phyloP scores from a whole-genome alignment of 495 filamentous ascomycete species.

The Daldinia childiae region DNA sequence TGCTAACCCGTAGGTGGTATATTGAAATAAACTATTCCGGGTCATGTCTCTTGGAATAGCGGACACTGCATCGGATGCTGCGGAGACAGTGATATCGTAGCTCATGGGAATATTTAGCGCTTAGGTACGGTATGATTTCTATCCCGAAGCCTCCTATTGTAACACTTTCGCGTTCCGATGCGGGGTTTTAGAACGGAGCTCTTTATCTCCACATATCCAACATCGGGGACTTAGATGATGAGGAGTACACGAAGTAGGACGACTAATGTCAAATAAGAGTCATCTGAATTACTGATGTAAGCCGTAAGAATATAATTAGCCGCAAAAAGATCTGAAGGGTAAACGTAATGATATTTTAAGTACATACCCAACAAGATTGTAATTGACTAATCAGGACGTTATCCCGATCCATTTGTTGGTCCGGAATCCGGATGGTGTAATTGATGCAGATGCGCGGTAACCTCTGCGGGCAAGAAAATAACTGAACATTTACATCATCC shows the following conservation, averaged over 20 bases:
- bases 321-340: not conserved
- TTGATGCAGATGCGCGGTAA: not conserved
- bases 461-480: not conserved
- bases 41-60: not conserved
- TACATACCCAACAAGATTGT: not conserved
- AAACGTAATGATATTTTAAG: not conserved
- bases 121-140: not conserved
- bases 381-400: not conserved
- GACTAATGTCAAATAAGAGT: not conserved
- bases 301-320: not conserved
- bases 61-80: not conserved
- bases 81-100: not conserved
- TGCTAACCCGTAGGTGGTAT: not conserved
- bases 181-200: slow-evolving; percentile 4
- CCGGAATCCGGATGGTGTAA: not conserved
- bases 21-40: not conserved
- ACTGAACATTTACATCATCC: not conserved
- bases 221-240: not conserved
- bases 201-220: not conserved
- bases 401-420: not conserved
- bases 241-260: not conserved
- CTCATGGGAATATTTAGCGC: not conserved
- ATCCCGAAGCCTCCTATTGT: not conserved
- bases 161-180: not conserved
- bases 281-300: not conserved